phyloP scores from a whole-genome alignment of 1,284 basidiomycete genomes.

The Ceratorhiza oryzae-sativae region DNA sequence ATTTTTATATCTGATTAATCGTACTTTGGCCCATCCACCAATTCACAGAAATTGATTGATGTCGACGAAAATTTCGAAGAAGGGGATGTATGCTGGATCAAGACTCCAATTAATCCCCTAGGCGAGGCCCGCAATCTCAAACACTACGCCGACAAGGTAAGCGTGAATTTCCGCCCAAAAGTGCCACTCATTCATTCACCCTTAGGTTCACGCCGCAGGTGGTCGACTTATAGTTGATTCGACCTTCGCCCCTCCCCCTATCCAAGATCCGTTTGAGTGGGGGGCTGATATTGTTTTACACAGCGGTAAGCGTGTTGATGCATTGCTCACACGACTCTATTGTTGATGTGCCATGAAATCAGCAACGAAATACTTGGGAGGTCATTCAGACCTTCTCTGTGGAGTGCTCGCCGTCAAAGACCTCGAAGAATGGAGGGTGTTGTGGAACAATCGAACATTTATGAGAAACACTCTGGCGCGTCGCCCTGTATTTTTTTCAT shows the following conservation, averaged over 20 bases:
- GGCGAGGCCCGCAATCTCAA: constrained; percentile 84
- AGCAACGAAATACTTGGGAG: constrained; percentile 90
- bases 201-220: constrained; percentile 74
- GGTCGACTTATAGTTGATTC: constrained; percentile 79
- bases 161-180: neutral
- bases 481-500: neutral
- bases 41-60: constrained; percentile 62
- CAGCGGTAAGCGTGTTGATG: constrained; percentile 54
- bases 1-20: neutral
- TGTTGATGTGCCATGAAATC: neutral
- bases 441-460: constrained; percentile 71
- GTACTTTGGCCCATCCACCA: neutral
- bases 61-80: constrained; percentile 76
- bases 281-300: constrained; percentile 79
- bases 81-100: constrained; percentile 86
- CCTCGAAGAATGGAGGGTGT: constrained; percentile 68
- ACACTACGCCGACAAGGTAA: constrained; percentile 80
- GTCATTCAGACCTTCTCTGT: constrained; percentile 85
- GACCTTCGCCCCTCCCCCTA: constrained; percentile 89
- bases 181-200: no score
- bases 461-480: constrained; percentile 71
- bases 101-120: constrained; percentile 89
- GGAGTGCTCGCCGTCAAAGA: constrained; percentile 81
- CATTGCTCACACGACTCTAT: neutral
- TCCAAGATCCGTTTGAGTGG: constrained; percentile 85